A percentile compares a stretch with the other conserved stretches of the same genome.
Evolutionary conservation across 192 early-diverging fungal genomes (phyloP).

Genomic region (Coemansia aciculifera): DNA sequence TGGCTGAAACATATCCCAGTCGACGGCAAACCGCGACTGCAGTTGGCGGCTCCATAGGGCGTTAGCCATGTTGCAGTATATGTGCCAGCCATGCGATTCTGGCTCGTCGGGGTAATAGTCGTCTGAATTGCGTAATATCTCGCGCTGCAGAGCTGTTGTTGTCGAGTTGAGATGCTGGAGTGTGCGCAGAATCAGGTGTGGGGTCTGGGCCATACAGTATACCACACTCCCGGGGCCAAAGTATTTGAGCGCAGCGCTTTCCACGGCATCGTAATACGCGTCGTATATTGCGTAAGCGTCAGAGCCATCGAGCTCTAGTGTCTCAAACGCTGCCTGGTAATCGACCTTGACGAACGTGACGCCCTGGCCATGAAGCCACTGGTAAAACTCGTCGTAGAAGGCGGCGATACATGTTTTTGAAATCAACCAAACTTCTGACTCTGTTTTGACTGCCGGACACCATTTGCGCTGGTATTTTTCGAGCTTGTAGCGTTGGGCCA

Average conservation of each 20-base stretch:
- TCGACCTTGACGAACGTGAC: slow-evolving; percentile 61
- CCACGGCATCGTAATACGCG: slow-evolving; percentile 53
- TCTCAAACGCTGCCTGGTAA: slow-evolving; percentile 57
- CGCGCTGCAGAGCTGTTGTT: background rate
- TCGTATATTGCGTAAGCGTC: slow-evolving; percentile 21
- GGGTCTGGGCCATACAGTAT: slow-evolving; percentile 59
- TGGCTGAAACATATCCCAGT: slow-evolving; percentile 68
- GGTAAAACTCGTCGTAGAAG: slow-evolving; percentile 60
- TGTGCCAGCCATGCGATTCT: slow-evolving; percentile 59
- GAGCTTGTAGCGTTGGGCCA: slow-evolving; percentile 23
- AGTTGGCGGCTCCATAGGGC: slow-evolving; percentile 49
- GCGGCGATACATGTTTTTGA: slow-evolving; percentile 9
- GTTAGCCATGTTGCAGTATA: slow-evolving; percentile 60
- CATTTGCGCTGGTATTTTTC: slow-evolving; percentile 22
- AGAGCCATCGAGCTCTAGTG: slow-evolving; percentile 10
- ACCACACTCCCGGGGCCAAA: slow-evolving; percentile 47
- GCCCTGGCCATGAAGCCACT: slow-evolving; percentile 48
- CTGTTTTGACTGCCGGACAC: slow-evolving; percentile 11
- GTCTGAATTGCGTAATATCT: slow-evolving; percentile 55
- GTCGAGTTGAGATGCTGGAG: slow-evolving; percentile 8
- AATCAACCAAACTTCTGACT: slow-evolving; percentile 32
- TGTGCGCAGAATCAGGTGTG: slow-evolving; percentile 44
- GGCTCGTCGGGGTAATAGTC: slow-evolving; percentile 58
- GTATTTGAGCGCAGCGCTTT: slow-evolving; percentile 27
- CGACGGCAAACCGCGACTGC: slow-evolving; percentile 17